Evolutionary conservation across 305 asterid species (phyloP).

Genomic region (Solanum hybrid): DNA sequence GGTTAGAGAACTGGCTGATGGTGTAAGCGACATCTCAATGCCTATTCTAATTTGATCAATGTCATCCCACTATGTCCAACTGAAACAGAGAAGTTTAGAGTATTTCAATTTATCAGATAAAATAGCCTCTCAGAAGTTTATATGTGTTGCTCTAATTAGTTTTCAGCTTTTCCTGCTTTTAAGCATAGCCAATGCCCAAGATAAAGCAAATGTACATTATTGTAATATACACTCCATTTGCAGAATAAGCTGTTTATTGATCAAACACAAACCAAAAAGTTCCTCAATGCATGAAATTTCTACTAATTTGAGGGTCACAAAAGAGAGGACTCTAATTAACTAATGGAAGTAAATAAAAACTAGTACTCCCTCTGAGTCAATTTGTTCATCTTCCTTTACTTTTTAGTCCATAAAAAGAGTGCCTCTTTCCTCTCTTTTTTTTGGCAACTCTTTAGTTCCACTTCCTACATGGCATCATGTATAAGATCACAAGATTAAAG

Average conservation of each 20-base stretch:
- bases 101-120: neutral
- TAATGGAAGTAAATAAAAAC: neutral
- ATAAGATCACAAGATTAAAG: neutral
- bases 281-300: neutral
- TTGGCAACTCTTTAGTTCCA: neutral
- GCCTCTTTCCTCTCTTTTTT: neutral
- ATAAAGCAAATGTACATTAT: neutral
- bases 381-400: neutral
- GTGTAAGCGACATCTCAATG: neutral
- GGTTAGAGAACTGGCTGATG: neutral
- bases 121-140: neutral
- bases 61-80: neutral
- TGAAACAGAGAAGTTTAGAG: neutral
- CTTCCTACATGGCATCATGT: neutral
- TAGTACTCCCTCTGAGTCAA: neutral
- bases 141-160: neutral
- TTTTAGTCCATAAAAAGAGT: neutral
- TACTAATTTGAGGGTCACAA: neutral
- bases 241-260: neutral
- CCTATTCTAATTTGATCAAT: neutral
- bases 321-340: neutral
- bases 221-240: neutral
- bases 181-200: neutral
- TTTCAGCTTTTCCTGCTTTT: neutral
- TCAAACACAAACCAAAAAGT: neutral